A percentile compares a stretch with the other conserved stretches of the same genome.
Evolutionary conservation across 148 eudicot genomes (phyloP).

Genomic region (Rheum nobile): DNA sequence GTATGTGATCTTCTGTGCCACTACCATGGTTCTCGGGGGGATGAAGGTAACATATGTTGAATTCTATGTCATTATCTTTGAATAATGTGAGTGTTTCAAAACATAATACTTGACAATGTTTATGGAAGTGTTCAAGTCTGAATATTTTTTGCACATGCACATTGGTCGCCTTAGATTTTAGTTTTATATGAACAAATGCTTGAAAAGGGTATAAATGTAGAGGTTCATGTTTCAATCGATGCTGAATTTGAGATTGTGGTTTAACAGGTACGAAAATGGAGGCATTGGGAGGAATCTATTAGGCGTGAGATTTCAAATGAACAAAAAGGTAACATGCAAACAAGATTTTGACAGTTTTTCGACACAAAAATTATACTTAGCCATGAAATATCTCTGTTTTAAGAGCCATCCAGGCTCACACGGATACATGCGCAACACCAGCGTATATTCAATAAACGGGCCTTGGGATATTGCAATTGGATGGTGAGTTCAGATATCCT

Average conservation of each 20-base stretch:
- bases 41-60: constrained; percentile 37
- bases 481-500: constrained; percentile 36
- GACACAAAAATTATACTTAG: background rate
- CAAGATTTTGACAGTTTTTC: background rate
- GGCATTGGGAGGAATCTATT: constrained; percentile 70
- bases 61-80: background rate
- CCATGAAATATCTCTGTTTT: background rate
- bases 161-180: background rate
- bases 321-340: constrained; percentile 17
- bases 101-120: background rate
- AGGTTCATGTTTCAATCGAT: background rate
- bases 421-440: constrained; percentile 24
- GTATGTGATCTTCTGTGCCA: constrained; percentile 65
- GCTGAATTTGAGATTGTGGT: background rate
- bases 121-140: background rate
- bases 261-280: constrained; percentile 65
- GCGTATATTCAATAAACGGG: constrained; percentile 29
- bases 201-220: background rate
- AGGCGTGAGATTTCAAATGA: constrained; percentile 22
- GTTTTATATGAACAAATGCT: background rate
- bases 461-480: constrained; percentile 30
- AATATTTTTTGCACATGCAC: background rate
- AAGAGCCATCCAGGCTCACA: constrained; percentile 15
- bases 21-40: constrained; percentile 83
- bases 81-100: background rate